phyloP scores from a whole-genome alignment of 2,329 filamentous ascomycete genomes.

The Colletotrichum plurivorum region DNA sequence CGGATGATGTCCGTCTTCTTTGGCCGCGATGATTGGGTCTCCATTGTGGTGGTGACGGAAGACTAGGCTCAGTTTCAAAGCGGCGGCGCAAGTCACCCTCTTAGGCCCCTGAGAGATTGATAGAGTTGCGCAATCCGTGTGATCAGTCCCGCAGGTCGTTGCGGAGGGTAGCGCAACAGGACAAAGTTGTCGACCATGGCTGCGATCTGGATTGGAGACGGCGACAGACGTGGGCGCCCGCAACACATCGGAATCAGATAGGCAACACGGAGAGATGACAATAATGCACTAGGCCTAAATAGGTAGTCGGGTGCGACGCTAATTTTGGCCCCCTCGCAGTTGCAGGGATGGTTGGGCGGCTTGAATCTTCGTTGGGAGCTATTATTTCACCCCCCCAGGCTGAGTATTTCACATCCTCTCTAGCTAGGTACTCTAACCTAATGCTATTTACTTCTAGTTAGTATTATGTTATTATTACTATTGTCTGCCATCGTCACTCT shows the following conservation, averaged over 20 bases:
- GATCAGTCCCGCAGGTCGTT: no score
- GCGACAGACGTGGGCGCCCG: no score
- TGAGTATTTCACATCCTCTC: no score
- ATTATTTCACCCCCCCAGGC: no score
- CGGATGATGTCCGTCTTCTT: conserved; percentile 37
- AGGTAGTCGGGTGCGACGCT: background rate
- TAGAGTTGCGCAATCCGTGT: background rate
- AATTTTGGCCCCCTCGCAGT: background rate
- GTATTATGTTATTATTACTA: no score
- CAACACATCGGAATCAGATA: no score
- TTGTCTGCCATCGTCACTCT: no score
- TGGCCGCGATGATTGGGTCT: conserved; percentile 11
- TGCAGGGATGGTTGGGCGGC: background rate
- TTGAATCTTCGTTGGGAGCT: background rate
- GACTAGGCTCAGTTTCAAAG: background rate
- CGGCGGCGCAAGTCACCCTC: background rate
- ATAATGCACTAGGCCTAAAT: background rate
- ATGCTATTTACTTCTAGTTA: no score
- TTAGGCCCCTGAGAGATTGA: background rate
- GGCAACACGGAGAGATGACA: background rate
- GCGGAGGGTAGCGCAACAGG: background rate
- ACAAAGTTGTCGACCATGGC: background rate
- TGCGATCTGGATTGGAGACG: background rate
- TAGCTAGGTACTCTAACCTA: no score
- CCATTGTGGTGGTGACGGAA: conserved; percentile 8